Evolutionary conservation across 139 green algal species (phyloP).

Genomic region (Desmodesmus armatus): DNA sequence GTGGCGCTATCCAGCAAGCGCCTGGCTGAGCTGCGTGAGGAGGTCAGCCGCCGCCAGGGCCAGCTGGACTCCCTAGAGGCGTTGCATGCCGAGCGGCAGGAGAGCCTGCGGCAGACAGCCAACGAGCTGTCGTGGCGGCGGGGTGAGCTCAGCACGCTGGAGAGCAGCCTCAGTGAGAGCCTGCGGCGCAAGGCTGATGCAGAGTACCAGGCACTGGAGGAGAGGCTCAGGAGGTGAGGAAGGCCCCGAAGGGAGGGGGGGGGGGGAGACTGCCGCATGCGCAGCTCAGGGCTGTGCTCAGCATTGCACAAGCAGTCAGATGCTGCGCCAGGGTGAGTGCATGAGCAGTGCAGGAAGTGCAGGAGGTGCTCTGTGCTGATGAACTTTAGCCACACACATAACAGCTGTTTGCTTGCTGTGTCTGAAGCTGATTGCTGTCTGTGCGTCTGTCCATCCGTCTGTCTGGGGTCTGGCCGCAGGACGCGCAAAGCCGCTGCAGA

Average conservation of each 20-base stretch:
- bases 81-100: constrained; percentile 15
- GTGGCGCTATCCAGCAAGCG: neutral
- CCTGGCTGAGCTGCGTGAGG: neutral
- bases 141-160: constrained; percentile 18
- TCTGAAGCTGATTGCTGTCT: too few species aligned
- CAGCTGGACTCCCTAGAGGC: neutral
- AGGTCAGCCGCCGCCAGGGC: neutral
- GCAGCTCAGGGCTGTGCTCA: too few species aligned
- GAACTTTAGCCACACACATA: too few species aligned
- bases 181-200: constrained; percentile 38
- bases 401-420: too few species aligned
- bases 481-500: constrained; percentile 13
- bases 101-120: neutral
- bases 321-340: too few species aligned
- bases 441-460: too few species aligned
- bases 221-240: constrained; percentile 28
- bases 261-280: too few species aligned
- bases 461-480: constrained; percentile 11
- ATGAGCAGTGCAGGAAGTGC: too few species aligned
- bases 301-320: too few species aligned
- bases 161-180: constrained; percentile 30
- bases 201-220: constrained; percentile 34
- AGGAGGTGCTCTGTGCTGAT: too few species aligned
- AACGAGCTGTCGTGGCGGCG: constrained; percentile 11
- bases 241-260: too few species aligned